Percentiles rank a stretch among this genome's conserved stretches.
These are phyloP conservation scores for Sophora flavescens DNA, from an alignment of 306 rosid genomes.

Conservation along the genomic window DNA sequence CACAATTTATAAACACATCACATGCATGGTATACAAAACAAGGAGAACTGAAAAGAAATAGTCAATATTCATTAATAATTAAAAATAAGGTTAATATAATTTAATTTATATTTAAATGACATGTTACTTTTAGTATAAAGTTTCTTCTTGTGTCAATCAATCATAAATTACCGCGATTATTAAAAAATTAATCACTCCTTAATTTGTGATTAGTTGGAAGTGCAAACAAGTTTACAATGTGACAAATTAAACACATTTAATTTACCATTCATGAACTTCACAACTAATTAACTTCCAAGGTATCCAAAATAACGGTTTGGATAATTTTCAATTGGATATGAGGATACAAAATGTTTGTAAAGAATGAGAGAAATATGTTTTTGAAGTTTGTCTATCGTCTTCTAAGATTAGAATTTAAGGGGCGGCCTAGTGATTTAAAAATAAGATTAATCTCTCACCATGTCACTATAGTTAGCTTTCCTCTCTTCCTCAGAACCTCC, in stretches of 20 bases:
- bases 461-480: no score
- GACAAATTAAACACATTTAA: not conserved
- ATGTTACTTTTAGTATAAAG: no score
- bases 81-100: not conserved
- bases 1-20: no score
- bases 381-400: not conserved
- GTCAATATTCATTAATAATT: not conserved
- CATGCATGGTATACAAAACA: not conserved
- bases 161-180: no score
- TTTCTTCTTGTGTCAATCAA: no score
- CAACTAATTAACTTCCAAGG: not conserved
- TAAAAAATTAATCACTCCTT: no score
- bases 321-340: conserved; percentile 1
- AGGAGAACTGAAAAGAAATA: not conserved
- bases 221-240: no score
- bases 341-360: not conserved
- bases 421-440: no score
- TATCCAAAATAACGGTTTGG: conserved; percentile 3
- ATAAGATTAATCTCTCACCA: no score
- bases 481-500: no score
- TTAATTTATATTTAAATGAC: not conserved
- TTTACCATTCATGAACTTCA: not conserved
- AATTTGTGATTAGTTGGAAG: no score
- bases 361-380: not conserved
- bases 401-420: no score